Percentiles rank a stretch among this genome's conserved stretches.
Conservation (phyloP, 805 yeast species). For the Dipodascus geniculatus region DNA sequence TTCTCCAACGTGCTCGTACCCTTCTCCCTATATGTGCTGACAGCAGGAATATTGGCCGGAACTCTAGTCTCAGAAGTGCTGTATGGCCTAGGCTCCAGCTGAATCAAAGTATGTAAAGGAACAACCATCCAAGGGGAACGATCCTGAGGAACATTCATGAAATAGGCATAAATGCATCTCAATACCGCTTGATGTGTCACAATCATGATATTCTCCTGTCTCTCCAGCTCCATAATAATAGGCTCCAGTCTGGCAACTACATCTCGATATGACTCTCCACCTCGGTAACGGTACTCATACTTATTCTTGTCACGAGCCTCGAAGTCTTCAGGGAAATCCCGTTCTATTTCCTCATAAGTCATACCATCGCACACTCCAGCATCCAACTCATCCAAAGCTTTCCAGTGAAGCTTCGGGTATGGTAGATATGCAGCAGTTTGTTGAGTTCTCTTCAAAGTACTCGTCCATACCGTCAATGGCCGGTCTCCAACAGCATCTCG, state of each 20-base stretch:
- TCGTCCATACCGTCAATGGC: constrained; percentile 87
- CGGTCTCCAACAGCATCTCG: constrained; percentile 41
- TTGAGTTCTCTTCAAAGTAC: constrained; percentile 81
- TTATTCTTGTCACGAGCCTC: constrained; percentile 92
- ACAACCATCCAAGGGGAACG: constrained; percentile 98
- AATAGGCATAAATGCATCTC: constrained; percentile 93
- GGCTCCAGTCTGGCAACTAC: constrained; percentile 93
- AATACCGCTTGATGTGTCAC: constrained; percentile 97
- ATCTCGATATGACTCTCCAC: constrained; percentile 95
- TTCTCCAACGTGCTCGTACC: constrained; percentile 32
- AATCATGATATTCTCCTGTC: constrained; percentile 90
- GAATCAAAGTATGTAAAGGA: constrained; percentile 89
- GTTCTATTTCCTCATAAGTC: constrained; percentile 88
- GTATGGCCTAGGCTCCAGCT: constrained; percentile 91
- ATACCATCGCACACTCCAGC: constrained; percentile 97
- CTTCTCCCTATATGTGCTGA: constrained; percentile 88
- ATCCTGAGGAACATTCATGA: constrained; percentile 97
- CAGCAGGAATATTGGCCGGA: constrained; percentile 96
- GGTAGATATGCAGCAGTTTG: constrained; percentile 81
- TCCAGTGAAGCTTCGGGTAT: constrained; percentile 82
- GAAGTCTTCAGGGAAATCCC: constrained; percentile 83
- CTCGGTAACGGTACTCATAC: constrained; percentile 89
- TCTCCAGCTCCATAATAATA: constrained; percentile 94
- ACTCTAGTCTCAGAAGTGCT: constrained; percentile 79
- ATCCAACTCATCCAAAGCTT: constrained; percentile 91